These are phyloP conservation scores for Xanthoconium purpureum DNA, from an alignment of 768 basidiomycete species.

Conservation along the genomic window DNA sequence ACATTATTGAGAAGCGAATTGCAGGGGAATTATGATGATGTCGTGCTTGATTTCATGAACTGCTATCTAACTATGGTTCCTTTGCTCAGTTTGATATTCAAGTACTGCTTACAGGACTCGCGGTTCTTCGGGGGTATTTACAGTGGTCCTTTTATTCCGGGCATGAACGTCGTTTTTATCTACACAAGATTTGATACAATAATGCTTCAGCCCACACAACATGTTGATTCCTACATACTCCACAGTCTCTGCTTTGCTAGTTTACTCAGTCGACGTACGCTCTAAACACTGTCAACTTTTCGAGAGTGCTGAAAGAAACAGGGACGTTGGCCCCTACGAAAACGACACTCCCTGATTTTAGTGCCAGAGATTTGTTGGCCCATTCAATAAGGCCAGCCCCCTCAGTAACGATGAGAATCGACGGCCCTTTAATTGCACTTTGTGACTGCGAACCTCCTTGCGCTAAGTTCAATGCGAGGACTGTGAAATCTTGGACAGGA, in stretches of 20 bases:
- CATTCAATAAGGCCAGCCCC: slow-evolving; percentile 60
- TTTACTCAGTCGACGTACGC: slow-evolving; percentile 26
- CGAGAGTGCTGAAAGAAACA: slow-evolving; percentile 45
- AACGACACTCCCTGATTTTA: slow-evolving; percentile 68
- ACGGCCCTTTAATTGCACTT: slow-evolving; percentile 72
- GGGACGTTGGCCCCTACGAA: slow-evolving; percentile 75
- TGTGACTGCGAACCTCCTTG: slow-evolving; percentile 51
- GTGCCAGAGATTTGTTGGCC: slow-evolving; percentile 39
- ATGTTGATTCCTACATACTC: background rate
- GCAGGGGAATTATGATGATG: slow-evolving; percentile 25
- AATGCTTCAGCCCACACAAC: background rate
- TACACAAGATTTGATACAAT: background rate
- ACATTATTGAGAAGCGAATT: slow-evolving; percentile 70
- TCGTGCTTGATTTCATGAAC: background rate
- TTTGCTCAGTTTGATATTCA: background rate
- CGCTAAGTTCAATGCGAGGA: slow-evolving; percentile 58
- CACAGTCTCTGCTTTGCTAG: too few relatives aligned
- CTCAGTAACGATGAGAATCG: slow-evolving; percentile 72
- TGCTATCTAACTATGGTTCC: background rate
- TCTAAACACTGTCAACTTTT: slow-evolving; percentile 25
- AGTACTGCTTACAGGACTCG: background rate
- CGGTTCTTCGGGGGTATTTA: background rate
- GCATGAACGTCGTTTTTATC: background rate
- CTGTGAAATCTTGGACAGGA: slow-evolving; percentile 91
- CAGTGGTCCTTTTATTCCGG: background rate